Evolutionary conservation across 495 filamentous ascomycete species (phyloP).

Genomic region (Podospora appendiculata): DNA sequence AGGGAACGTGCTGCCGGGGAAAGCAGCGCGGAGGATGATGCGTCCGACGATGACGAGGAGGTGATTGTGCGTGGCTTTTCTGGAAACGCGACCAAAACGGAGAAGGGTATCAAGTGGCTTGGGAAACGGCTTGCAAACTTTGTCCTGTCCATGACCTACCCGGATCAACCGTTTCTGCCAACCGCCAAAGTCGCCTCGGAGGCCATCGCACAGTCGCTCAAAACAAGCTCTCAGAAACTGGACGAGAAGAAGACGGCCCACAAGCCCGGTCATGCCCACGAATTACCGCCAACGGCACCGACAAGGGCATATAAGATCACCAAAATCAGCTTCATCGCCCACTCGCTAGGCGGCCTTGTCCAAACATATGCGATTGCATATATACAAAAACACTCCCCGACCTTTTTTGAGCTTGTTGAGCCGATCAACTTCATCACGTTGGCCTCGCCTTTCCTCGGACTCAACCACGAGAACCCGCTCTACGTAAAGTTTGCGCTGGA

Average conservation of each 20-base stretch:
- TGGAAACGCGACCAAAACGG: slow-evolving; percentile 83
- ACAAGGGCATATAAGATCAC: slow-evolving; percentile 76
- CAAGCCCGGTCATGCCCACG: slow-evolving; percentile 31
- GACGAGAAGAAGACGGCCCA: slow-evolving; percentile 32
- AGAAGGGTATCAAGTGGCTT: slow-evolving; percentile 92
- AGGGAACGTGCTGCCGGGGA: slow-evolving; percentile 14
- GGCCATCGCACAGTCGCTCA: slow-evolving; percentile 28
- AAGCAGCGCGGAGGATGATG: slow-evolving; percentile 6
- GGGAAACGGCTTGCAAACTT: slow-evolving; percentile 93
- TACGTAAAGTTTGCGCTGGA: slow-evolving; percentile 97
- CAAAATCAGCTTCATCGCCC: slow-evolving; percentile 91
- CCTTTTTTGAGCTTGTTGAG: slow-evolving; percentile 79
- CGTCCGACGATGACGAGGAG: slow-evolving; percentile 63
- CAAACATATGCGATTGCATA: slow-evolving; percentile 97
- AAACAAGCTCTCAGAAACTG: slow-evolving; percentile 17
- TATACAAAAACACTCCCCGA: slow-evolving; percentile 90
- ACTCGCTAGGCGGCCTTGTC: slow-evolving; percentile 84
- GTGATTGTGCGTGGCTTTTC: slow-evolving; percentile 90
- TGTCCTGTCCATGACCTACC: slow-evolving; percentile 81
- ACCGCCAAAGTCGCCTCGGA: slow-evolving; percentile 46
- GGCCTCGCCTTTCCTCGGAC: slow-evolving; percentile 81
- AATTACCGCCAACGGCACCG: slow-evolving; percentile 15
- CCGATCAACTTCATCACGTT: slow-evolving; percentile 93
- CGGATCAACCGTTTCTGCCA: slow-evolving; percentile 79
- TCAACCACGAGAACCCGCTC: slow-evolving; percentile 95